phyloP scores from a whole-genome alignment of 257 asterid species.

The Petrea volubilis region DNA sequence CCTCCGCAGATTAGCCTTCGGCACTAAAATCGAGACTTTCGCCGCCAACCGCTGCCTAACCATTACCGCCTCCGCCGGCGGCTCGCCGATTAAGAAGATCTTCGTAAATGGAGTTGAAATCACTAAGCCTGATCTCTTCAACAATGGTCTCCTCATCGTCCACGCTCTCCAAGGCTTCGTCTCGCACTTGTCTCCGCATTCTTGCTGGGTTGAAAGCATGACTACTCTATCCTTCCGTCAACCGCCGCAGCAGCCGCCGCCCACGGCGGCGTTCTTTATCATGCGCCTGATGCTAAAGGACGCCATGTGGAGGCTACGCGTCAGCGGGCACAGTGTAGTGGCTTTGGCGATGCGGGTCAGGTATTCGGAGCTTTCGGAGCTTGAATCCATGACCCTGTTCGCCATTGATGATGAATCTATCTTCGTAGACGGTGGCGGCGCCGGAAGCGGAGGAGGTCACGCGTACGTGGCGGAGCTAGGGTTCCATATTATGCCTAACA shows the following conservation, averaged over 20 bases:
- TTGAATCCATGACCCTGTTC: constrained; percentile 63
- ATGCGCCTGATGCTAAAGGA: constrained; percentile 57
- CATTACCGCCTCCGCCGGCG: constrained; percentile 39
- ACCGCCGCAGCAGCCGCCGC: constrained; percentile 47
- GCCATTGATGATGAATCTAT: constrained; percentile 67
- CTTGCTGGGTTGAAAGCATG: constrained; percentile 65
- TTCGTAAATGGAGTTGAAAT: constrained; percentile 73
- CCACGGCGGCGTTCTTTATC: constrained; percentile 32
- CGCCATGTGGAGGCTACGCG: constrained; percentile 60
- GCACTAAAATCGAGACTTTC: constrained; percentile 59
- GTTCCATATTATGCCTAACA: constrained; percentile 66
- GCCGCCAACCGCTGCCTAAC: constrained; percentile 72
- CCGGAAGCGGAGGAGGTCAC: constrained; percentile 46
- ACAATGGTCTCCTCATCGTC: constrained; percentile 59
- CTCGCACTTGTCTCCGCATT: constrained; percentile 61
- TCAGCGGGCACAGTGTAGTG: constrained; percentile 53
- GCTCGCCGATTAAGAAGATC: constrained; percentile 25
- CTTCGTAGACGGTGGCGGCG: constrained; percentile 49
- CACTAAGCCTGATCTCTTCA: constrained; percentile 61
- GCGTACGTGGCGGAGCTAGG: constrained; percentile 57
- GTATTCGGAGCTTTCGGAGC: constrained; percentile 49
- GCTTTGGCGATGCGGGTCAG: constrained; percentile 64
- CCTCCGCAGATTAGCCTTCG: constrained; percentile 63
- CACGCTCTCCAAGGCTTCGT: constrained; percentile 68
- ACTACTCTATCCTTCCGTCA: constrained; percentile 52